Percentiles rank a stretch among this genome's conserved stretches.
These are phyloP conservation scores for Stachybotrys chartarum DNA, from an alignment of 2,329 filamentous ascomycete species.

Conservation along the genomic window DNA sequence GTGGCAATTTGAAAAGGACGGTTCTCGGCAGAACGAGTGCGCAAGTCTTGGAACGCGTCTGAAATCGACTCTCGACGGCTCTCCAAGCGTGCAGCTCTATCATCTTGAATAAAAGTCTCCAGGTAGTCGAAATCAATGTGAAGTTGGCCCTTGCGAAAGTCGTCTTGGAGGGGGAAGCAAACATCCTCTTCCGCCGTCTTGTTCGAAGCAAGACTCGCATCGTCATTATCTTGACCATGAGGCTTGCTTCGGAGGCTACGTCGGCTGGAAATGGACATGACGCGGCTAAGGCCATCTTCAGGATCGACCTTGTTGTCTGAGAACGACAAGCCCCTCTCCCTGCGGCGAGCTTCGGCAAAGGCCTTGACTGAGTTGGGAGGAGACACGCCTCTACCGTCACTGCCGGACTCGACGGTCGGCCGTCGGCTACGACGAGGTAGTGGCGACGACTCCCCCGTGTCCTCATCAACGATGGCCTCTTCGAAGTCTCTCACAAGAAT, in stretches of 20 bases:
- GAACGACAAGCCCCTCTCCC: constrained; percentile 64
- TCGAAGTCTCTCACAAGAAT: constrained; percentile 72
- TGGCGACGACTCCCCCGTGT: constrained; percentile 51
- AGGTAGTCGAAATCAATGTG: constrained; percentile 90
- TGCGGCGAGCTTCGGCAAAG: constrained; percentile 83
- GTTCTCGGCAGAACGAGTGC: constrained; percentile 15
- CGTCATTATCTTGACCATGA: constrained; percentile 54
- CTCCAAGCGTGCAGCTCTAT: constrained; percentile 40
- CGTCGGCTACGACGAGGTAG: constrained; percentile 40
- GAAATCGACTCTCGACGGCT: constrained; percentile 40
- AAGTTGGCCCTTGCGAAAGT: constrained; percentile 60
- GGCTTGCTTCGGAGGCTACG: constrained; percentile 50
- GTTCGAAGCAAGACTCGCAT: constrained; percentile 53
- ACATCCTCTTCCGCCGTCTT: constrained; percentile 80
- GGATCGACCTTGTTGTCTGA: constrained; percentile 37
- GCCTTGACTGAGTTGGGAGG: constrained; percentile 97
- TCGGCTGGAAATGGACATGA: constrained; percentile 62
- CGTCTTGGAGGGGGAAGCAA: constrained; percentile 75
- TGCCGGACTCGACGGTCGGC: constrained; percentile 47
- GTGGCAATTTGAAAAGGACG: constrained; percentile 35
- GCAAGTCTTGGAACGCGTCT: constrained; percentile 25
- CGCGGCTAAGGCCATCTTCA: constrained; percentile 54
- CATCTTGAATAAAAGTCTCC: constrained; percentile 76
- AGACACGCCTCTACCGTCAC: constrained; percentile 63
- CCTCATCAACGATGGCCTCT: constrained; percentile 69